These are phyloP conservation scores for Gamarada debralockiae DNA, from an alignment of 495 filamentous ascomycete species.

Conservation along the genomic window DNA sequence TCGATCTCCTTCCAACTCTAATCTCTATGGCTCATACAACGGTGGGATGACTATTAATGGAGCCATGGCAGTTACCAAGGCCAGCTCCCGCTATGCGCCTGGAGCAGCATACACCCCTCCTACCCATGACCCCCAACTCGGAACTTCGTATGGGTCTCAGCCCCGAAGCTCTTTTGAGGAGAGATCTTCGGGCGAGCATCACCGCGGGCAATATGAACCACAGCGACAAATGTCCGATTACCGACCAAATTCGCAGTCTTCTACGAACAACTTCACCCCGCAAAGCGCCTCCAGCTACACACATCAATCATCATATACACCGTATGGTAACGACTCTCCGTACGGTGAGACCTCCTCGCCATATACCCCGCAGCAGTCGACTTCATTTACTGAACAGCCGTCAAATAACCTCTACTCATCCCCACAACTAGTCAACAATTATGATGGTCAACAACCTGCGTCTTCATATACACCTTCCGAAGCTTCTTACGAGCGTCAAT, in stretches of 20 bases:
- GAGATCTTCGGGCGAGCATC: slow-evolving; percentile 36
- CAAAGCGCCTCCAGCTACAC: slow-evolving; percentile 15
- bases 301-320: slow-evolving; percentile 15
- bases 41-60: slow-evolving; percentile 17
- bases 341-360: slow-evolving; percentile 6
- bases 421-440: slow-evolving; percentile 9
- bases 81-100: slow-evolving; percentile 64
- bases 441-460: slow-evolving; percentile 8
- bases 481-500: slow-evolving; percentile 5
- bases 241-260: slow-evolving; percentile 27
- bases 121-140: slow-evolving; percentile 22
- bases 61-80: slow-evolving; percentile 25
- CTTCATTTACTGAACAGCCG: slow-evolving; percentile 13
- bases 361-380: slow-evolving; percentile 8
- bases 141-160: slow-evolving; percentile 27
- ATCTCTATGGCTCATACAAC: slow-evolving; percentile 64
- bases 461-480: slow-evolving; percentile 2
- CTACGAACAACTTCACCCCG: slow-evolving; percentile 8
- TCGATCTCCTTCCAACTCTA: slow-evolving; percentile 68
- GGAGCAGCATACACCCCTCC: slow-evolving; percentile 28
- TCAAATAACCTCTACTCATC: slow-evolving; percentile 13
- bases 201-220: slow-evolving; percentile 29
- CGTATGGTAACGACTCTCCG: slow-evolving; percentile 8
- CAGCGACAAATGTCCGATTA: slow-evolving; percentile 40
- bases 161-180: slow-evolving; percentile 40